Base-by-base conservation (phyloP, 1,284 basidiomycete genomes). In the Quambalaria eucalypti region DNA sequence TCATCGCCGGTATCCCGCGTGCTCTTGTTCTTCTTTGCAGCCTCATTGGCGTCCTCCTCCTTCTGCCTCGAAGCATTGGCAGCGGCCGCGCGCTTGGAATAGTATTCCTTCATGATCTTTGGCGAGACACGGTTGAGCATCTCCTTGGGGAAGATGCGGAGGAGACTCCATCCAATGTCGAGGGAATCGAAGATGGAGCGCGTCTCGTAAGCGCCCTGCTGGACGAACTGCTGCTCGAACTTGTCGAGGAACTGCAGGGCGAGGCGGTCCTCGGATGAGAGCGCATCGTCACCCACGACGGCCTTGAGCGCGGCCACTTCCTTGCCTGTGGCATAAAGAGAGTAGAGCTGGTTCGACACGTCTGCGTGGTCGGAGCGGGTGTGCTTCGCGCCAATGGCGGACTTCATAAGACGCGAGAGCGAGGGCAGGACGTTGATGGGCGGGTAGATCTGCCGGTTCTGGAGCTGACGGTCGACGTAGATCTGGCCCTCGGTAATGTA, bases 401-500 rank as follows among this genome's bases (percentile, higher is more conserved):
- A 90, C 85, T 99, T 99, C 95, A 99, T 99, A 75, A 99, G 36
- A 25, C 52, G 51, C 23, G 93, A 97, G 67, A 99, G 82, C 59
- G 95, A 98, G 52, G 95, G 95, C 46, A 99, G 82, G 61, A 99
- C 95, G 80, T 99, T 98, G 83, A 99, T 98, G 48, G 95, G 95
- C 42, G 95, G 95, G 80, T 97, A 98, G 77, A 98, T 93, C 79
- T 97, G 93, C 72, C 88, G 82, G 80, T 92, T 91, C 81, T 90
- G 82, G 76, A 92, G 79, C 71, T 71, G 68, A 68, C 93, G 87
- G 81, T 99, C 95, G 73, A 99, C 88, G 78, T 88, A 96, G 79
- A 99, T 96, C 80, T 98, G 95, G 51, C 95, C 95, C 81, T 97
- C 81, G 44, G 93, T 97, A 77, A 98, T 98, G 80, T 98, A 98